Percentiles rank a stretch among this genome's conserved stretches.
These are phyloP conservation scores for Corynascus novoguineensis DNA, from an alignment of 495 filamentous ascomycete genomes.

Conservation along the genomic window DNA sequence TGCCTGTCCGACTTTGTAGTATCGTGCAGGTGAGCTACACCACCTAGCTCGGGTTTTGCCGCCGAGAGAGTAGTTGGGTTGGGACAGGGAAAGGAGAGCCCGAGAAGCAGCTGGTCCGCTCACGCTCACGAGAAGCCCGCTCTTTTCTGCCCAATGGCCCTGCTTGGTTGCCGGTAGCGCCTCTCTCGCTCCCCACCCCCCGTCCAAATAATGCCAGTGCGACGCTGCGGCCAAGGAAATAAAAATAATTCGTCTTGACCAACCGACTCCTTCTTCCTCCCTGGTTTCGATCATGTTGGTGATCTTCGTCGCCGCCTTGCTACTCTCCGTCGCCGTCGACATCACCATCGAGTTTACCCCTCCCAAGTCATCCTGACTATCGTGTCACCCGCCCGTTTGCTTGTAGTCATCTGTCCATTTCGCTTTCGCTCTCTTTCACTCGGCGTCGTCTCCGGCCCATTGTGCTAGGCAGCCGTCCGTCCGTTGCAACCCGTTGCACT, in stretches of 20 bases:
- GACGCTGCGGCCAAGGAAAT: conserved; percentile 23
- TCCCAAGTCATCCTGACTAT: not conserved
- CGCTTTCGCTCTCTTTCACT: not conserved
- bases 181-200: conserved; percentile 21
- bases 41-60: too few species aligned
- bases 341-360: not conserved
- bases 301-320: conserved; percentile 2
- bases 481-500: conserved; percentile 1
- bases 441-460: not conserved
- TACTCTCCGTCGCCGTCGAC: conserved; percentile 7
- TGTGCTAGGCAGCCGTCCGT: conserved; percentile 3
- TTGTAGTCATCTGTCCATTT: not conserved
- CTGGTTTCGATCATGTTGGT: not conserved
- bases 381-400: not conserved
- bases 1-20: too few species aligned
- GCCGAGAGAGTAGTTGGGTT: conserved; percentile 14
- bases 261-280: conserved; percentile 20
- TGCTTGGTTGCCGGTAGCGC: conserved; percentile 22
- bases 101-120: conserved; percentile 4
- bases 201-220: conserved; percentile 15
- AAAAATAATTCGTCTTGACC: conserved; percentile 34
- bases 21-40: too few species aligned
- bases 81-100: conserved; percentile 3
- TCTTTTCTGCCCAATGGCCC: conserved; percentile 23
- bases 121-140: conserved; percentile 15